A percentile compares a stretch with the other conserved stretches of the same genome.
phyloP scores from a whole-genome alignment of 192 early-diverging fungal genomes.

The Rhizophlyctis rosea region DNA sequence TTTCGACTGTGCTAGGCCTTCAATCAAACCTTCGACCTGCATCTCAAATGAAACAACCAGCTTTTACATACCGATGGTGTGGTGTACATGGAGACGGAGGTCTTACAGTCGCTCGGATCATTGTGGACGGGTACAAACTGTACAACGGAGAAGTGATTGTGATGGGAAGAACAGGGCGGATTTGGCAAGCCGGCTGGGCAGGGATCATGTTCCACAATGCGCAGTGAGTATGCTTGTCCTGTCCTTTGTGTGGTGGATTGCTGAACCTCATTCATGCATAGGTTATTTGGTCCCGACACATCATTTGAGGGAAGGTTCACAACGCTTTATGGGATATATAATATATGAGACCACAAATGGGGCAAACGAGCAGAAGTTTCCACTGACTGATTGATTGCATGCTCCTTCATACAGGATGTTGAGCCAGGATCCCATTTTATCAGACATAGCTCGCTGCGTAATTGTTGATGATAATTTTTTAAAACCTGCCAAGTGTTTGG shows the following conservation, averaged over 20 bases:
- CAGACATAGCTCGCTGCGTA: conserved; percentile 12
- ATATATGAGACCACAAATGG: conserved; percentile 28
- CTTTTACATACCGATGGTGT: conserved; percentile 24
- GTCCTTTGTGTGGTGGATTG: background rate
- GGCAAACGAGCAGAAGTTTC: conserved; percentile 9
- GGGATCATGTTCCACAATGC: conserved; percentile 8
- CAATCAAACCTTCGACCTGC: conserved; percentile 25
- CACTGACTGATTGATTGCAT: background rate
- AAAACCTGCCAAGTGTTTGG: no score
- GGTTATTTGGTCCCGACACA: background rate
- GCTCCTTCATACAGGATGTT: conserved; percentile 24
- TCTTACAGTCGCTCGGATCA: background rate
- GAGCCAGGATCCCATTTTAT: conserved; percentile 26
- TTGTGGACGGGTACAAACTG: conserved; percentile 6
- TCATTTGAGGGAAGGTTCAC: conserved; percentile 31
- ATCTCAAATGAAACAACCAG: conserved; percentile 14
- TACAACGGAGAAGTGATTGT: conserved; percentile 25
- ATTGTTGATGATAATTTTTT: conserved; percentile 30
- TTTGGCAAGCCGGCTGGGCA: conserved; percentile 19
- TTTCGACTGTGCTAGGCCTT: conserved; percentile 22
- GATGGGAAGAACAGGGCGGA: conserved; percentile 1
- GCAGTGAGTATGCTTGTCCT: background rate
- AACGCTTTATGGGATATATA: conserved; percentile 23
- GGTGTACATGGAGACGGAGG: conserved; percentile 1
- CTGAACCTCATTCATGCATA: background rate